Conservation (phyloP, 306 rosid genomes). For the Spatholobus suberectus region DNA sequence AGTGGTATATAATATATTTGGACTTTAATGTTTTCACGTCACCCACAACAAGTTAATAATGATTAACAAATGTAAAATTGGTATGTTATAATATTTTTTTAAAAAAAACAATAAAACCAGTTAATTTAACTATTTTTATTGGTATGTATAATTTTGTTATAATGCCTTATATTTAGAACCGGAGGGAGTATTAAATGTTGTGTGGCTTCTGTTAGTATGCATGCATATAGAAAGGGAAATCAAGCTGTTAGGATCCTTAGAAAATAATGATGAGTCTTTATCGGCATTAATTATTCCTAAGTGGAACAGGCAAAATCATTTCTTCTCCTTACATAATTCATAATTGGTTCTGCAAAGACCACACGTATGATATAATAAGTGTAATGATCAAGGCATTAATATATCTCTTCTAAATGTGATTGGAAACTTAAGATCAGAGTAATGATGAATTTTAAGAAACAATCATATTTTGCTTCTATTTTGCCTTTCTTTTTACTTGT, state of each 20-base stretch:
- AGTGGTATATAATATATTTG: too few species aligned
- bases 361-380: slow-evolving; percentile 44
- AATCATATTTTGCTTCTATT: too few species aligned
- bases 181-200: too few species aligned
- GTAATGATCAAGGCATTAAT: slow-evolving; percentile 40
- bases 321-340: slow-evolving; percentile 19
- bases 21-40: too few species aligned
- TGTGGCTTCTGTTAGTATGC: background rate
- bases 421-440: slow-evolving; percentile 44
- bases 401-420: slow-evolving; percentile 30
- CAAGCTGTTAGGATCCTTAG: background rate
- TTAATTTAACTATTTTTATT: too few species aligned
- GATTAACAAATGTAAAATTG: too few species aligned
- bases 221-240: slow-evolving; percentile 6
- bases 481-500: too few species aligned
- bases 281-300: slow-evolving; percentile 20
- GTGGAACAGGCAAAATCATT: slow-evolving; percentile 44
- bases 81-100: too few species aligned
- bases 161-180: too few species aligned
- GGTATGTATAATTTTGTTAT: too few species aligned
- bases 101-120: too few species aligned
- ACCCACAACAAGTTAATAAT: too few species aligned
- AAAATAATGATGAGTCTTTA: slow-evolving; percentile 39
- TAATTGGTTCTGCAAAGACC: slow-evolving; percentile 39
- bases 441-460: slow-evolving; percentile 47